Conservation (phyloP, 2,329 filamentous ascomycete species). For the Pseudohalonectria lignicola region DNA sequence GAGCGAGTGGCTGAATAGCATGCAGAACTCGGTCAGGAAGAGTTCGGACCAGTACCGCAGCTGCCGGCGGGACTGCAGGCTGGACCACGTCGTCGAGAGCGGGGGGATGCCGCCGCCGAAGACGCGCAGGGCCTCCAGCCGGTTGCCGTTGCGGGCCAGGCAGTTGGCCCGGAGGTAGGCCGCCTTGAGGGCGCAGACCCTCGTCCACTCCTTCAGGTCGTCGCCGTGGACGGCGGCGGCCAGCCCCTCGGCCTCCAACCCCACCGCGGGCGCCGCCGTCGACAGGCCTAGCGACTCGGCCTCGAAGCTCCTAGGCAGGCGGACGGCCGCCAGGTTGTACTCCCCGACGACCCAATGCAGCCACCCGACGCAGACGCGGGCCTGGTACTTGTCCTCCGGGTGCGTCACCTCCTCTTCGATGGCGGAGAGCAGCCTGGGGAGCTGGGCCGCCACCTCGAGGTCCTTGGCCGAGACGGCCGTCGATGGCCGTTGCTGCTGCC, state of each 20-base stretch:
- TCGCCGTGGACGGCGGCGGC: constrained; percentile 42
- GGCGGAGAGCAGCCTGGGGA: constrained; percentile 40
- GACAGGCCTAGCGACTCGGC: no score
- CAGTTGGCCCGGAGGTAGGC: constrained; percentile 66
- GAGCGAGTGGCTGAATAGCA: constrained; percentile 52
- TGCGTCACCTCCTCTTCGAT: constrained; percentile 46
- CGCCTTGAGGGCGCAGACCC: constrained; percentile 69
- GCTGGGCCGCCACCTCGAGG: constrained; percentile 30
- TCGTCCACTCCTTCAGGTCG: constrained; percentile 83
- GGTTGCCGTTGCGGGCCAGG: constrained; percentile 35
- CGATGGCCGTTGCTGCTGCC: no score
- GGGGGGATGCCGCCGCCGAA: constrained; percentile 57
- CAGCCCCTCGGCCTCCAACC: constrained; percentile 40
- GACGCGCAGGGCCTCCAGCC: constrained; percentile 50
- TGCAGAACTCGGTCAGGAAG: constrained; percentile 63
- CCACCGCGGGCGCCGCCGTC: no score
- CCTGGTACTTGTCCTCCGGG: constrained; percentile 59
- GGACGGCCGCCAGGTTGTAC: constrained; percentile 47
- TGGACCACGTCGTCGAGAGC: constrained; percentile 40
- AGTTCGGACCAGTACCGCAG: constrained; percentile 70
- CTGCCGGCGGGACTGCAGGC: constrained; percentile 48
- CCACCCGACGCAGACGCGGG: constrained; percentile 74
- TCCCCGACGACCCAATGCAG: constrained; percentile 70
- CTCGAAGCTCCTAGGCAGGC: constrained; percentile 53
- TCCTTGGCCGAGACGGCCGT: constrained; percentile 29